Percentiles rank a stretch among this genome's conserved stretches.
Evolutionary conservation across 2,329 filamentous ascomycete species (phyloP).

Genomic region (Drechslerella coelobrocha): DNA sequence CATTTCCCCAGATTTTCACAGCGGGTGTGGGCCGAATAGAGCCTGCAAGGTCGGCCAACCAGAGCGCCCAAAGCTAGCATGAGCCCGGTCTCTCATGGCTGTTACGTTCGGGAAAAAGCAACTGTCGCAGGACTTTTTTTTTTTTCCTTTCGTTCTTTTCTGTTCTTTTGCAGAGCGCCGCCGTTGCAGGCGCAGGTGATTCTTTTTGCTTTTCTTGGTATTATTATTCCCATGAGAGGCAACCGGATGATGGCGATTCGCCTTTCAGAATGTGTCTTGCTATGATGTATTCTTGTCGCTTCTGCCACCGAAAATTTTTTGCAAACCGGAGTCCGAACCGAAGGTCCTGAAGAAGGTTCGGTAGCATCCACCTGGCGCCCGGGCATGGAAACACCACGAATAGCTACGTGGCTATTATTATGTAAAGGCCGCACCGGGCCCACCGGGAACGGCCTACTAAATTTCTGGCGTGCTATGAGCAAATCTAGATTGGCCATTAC

Average conservation of each 20-base stretch:
- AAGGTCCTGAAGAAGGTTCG: constrained; percentile 35
- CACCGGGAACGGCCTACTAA: constrained; percentile 43
- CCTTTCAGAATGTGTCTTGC: constrained; percentile 23
- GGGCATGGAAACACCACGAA: constrained; percentile 39
- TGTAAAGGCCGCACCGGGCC: constrained; percentile 12
- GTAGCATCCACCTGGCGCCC: constrained; percentile 26
- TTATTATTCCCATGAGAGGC: constrained; percentile 12
- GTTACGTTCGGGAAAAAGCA: constrained; percentile 14
- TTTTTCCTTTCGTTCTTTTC: constrained; percentile 13
- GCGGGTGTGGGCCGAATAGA: constrained; percentile 49
- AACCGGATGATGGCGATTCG: constrained; percentile 41
- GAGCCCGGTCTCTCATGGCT: constrained; percentile 34
- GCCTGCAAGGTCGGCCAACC: constrained; percentile 36
- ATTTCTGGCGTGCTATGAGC: constrained; percentile 27
- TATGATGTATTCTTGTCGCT: constrained; percentile 23
- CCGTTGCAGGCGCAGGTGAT: constrained; percentile 37
- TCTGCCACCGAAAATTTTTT: constrained; percentile 32
- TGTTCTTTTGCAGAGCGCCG: constrained; percentile 41
- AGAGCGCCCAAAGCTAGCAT: constrained; percentile 45
- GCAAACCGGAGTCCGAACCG: constrained; percentile 21
- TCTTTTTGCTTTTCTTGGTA: constrained; percentile 32
- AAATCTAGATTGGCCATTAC: not conserved
- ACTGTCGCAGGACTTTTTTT: not conserved
- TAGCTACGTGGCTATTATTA: constrained; percentile 23
- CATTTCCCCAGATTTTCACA: constrained; percentile 51